Evolutionary conservation across 306 rosid species (phyloP), one percentile per base, ranked within the genome.

Genomic region (Gillenia trifoliata): DNA sequence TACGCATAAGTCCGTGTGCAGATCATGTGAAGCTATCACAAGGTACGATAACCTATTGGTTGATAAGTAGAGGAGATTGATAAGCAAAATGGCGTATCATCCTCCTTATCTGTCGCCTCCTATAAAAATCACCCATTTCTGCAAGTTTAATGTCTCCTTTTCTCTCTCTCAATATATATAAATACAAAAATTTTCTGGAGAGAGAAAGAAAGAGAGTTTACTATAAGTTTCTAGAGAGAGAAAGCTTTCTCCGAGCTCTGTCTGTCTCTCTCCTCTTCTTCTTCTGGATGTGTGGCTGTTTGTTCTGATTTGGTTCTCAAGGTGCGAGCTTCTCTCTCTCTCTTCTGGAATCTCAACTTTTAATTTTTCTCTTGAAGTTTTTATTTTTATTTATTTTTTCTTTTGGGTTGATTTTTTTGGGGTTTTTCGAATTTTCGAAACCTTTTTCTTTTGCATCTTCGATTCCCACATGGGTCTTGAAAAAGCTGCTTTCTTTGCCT

Each of bases 361-460:
- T 47, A 72, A 70, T 78, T 68, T 80, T 43, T 71, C 54, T 87
- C 81, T 76, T 76, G 36, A 82, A 82, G 79, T 78, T 63, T 59
- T 68, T 65, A 50, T 86, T 83, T 70, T 78, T 78, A 71, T 17
- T 55, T 68, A 40, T 83, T 63, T 81, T 81, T 66, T 83, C 59
- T 81, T 82, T 66, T 66, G 40, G 80, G 79, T 76, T 86, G 36
- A 52, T 77, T 26, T 40, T 66, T 55, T 64, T 41, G 70, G 43
- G 60, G 41, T 47, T 59, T 74, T 74, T 31, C 50, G 26, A 8
- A 67, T 59, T 57, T 59, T 8, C 8, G 5, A 4, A 1, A 49
- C 66, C 75, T 81, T 83, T 83, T 40, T 77, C 78, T 75, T 85
- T 85, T 85, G 91, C 92, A 91, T 91, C 96, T 91, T 75, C 80